phyloP scores from a whole-genome alignment of 257 asterid species.

The Fraxinus americana region DNA sequence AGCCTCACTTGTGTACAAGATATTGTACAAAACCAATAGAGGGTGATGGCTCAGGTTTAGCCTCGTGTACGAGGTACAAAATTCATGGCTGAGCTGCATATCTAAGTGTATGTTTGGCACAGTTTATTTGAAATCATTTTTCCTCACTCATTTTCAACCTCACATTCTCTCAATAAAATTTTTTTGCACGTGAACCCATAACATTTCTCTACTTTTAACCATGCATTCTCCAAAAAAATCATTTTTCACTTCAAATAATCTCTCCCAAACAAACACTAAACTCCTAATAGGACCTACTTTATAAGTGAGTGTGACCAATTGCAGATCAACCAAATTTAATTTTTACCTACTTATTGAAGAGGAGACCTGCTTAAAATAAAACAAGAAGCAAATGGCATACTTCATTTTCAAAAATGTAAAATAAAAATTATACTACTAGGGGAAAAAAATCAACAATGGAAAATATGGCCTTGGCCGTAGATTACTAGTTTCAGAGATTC shows the following conservation, averaged over 20 bases:
- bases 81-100: background rate
- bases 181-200: too few species aligned
- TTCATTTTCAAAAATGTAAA: too few species aligned
- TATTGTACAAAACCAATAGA: background rate
- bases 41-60: background rate
- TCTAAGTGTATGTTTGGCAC: background rate
- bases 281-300: background rate
- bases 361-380: background rate
- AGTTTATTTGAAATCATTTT: too few species aligned
- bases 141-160: too few species aligned
- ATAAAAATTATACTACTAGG: background rate
- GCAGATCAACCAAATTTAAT: background rate
- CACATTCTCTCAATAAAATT: too few species aligned
- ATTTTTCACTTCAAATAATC: too few species aligned
- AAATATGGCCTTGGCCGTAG: background rate
- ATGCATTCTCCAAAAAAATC: too few species aligned
- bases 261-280: too few species aligned
- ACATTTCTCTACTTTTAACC: too few species aligned
- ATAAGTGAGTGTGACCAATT: background rate
- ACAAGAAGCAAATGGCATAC: background rate
- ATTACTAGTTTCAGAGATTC: background rate
- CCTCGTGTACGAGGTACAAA: background rate
- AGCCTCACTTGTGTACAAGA: background rate
- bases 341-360: background rate
- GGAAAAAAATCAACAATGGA: background rate